Evolutionary conservation across 345 rosid genomes (phyloP), one percentile per base, ranked within the genome.

Genomic region (Syzygium aromaticum): DNA sequence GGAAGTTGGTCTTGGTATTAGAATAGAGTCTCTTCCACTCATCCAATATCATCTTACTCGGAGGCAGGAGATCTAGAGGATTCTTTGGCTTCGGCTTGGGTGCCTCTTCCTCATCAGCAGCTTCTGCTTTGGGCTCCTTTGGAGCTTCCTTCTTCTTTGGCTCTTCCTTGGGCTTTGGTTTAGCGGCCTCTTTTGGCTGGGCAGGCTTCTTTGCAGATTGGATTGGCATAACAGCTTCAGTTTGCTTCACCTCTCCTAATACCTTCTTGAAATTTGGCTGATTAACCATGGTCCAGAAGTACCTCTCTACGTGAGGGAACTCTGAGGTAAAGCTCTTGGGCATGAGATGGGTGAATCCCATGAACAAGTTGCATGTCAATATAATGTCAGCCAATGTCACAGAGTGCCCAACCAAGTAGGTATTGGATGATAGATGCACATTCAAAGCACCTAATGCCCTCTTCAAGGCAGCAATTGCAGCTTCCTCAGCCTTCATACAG

Each of bases 1-100:
- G 99, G 95, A 97, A 97, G 91, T 97, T 97, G 85, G 95, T 91
- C 91, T 96, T 97, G 84, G 99, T 97, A 92, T 97, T 96, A 1
- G 99, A 97, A 91, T 96, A 98, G 12, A 98, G 98, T 94, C 99
- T 95, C 95, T 98, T 98, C 99, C 99, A 98, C 1, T 98, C 99
- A 91, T 98, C 99, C 9, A 98, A 91, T 25, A 98, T 88, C 99
- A 98, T 98, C 90, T 92, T 94, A 90, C 98, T 96, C 17, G 99
- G 98, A 82, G 99, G 98, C 85, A 98, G 92, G 85, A 95, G 91
- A 91, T 97, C 99, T 46, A 97, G 99, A 86, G 98, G 98, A 89
- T 97, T 97, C 93, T 97, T 97, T 49, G 98, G 51, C 88, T 92
- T 92, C 46, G 94, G 94, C 89, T 91, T 92, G 52, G 92, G 94